Percentiles rank a stretch among this genome's conserved stretches.
phyloP scores from a whole-genome alignment of 2,329 filamentous ascomycete genomes.

The Cercospora zeae-maydis region DNA sequence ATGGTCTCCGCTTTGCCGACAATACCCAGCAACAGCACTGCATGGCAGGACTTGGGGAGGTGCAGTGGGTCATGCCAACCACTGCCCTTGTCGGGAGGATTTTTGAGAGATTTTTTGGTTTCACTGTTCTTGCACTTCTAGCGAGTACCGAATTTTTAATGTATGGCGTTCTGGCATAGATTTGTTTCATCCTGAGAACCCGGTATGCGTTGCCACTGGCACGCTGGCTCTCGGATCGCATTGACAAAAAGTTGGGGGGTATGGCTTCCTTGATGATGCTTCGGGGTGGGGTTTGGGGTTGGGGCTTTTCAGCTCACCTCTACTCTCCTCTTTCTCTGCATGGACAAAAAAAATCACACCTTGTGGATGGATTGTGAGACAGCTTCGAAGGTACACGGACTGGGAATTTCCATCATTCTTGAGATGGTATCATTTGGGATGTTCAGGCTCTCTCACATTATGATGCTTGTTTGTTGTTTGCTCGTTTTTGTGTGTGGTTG shows the following conservation, averaged over 20 bases:
- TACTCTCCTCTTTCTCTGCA: neutral
- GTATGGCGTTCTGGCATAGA: conserved; percentile 26
- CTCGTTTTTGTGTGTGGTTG: neutral
- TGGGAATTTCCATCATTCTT: neutral
- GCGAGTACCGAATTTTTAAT: conserved; percentile 18
- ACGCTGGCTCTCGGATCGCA: neutral
- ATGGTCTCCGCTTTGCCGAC: conserved; percentile 6
- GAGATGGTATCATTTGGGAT: neutral
- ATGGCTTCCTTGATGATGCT: neutral
- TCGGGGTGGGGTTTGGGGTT: neutral
- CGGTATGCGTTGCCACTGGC: conserved; percentile 6
- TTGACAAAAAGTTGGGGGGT: neutral
- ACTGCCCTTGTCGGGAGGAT: neutral
- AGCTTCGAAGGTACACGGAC: neutral
- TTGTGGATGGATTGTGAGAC: neutral
- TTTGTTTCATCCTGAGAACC: conserved; percentile 7
- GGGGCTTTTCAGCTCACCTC: neutral
- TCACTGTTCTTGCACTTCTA: conserved; percentile 25
- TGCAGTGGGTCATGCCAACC: neutral
- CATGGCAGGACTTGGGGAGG: conserved; percentile 5
- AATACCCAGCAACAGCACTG: conserved; percentile 3
- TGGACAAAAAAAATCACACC: neutral
- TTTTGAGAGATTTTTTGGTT: conserved; percentile 15
- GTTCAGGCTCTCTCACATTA: neutral
- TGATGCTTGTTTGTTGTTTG: too few relatives aligned